Evolutionary conservation across 805 yeast species (phyloP).

Genomic region (Candida maltosa): DNA sequence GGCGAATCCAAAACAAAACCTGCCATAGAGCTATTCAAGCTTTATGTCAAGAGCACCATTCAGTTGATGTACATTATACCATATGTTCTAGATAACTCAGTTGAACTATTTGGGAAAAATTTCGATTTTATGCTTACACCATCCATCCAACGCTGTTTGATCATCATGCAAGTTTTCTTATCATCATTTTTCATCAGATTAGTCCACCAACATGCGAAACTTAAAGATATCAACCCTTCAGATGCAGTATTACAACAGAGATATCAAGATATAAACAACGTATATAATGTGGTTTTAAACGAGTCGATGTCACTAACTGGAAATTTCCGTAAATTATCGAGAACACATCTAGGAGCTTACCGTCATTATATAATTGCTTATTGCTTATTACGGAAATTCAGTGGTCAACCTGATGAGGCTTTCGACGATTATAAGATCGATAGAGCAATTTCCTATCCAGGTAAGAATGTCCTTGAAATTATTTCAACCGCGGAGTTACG

Average conservation of each 20-base stretch:
- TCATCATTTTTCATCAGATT: conserved; percentile 38
- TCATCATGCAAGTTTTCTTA: conserved; percentile 36
- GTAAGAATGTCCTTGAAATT: conserved; percentile 37
- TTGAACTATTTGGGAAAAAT: conserved; percentile 37
- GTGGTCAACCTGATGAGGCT: conserved; percentile 35
- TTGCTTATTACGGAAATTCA: conserved; percentile 38
- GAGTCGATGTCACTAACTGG: conserved; percentile 44
- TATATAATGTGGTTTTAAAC: conserved; percentile 27
- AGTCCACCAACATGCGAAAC: conserved; percentile 37
- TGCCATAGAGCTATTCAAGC: conserved; percentile 40
- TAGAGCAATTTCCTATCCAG: conserved; percentile 27
- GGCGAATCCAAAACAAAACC: conserved; percentile 25
- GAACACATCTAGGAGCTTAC: conserved; percentile 37
- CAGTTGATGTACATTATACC: conserved; percentile 42
- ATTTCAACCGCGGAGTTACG: conserved; percentile 32
- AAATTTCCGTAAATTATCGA: conserved; percentile 34
- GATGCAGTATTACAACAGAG: too few species aligned
- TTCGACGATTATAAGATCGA: conserved; percentile 27
- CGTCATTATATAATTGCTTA: conserved; percentile 38
- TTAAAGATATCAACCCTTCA: too few species aligned
- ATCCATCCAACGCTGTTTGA: conserved; percentile 34
- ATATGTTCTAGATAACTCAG: conserved; percentile 39
- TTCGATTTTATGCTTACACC: conserved; percentile 37
- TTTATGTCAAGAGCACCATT: conserved; percentile 37
- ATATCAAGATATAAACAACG: conserved; percentile 26